These are phyloP conservation scores for Trichoderma atrobrunneum DNA, from an alignment of 2,329 filamentous ascomycete genomes.

Conservation along the genomic window DNA sequence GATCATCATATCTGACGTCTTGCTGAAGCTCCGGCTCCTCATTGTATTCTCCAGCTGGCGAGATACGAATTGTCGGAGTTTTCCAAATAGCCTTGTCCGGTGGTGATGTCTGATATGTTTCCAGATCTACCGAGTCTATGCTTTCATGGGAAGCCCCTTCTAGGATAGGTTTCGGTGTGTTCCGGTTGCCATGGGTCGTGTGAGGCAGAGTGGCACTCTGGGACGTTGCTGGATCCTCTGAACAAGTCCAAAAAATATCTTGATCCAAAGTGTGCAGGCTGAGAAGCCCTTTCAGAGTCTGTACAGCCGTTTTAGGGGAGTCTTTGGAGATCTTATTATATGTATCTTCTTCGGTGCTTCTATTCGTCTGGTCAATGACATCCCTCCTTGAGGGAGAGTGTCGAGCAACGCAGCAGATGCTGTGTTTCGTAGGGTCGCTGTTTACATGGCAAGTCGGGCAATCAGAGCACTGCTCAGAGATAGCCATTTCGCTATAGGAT, in stretches of 20 bases:
- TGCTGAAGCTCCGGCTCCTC: background rate
- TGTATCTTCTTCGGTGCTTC: background rate
- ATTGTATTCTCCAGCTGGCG: background rate
- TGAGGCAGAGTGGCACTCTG: background rate
- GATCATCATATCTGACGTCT: background rate
- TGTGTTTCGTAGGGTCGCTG: background rate
- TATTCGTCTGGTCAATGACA: background rate
- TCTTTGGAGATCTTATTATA: too few relatives aligned
- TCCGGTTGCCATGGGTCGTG: background rate
- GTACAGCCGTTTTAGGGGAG: background rate
- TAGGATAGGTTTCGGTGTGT: background rate
- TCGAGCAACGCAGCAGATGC: slow-evolving; percentile 18
- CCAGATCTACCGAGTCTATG: background rate
- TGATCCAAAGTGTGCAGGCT: background rate
- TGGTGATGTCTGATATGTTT: background rate
- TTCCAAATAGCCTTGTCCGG: background rate
- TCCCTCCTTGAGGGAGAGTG: background rate
- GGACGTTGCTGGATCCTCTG: background rate
- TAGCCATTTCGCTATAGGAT: background rate
- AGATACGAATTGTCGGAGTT: background rate
- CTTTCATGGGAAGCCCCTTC: background rate
- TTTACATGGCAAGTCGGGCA: slow-evolving; percentile 8
- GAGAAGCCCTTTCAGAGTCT: background rate
- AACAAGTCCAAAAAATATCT: background rate
- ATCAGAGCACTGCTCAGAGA: background rate